Conservation (phyloP, 192 early-diverging fungal species). For the Funneliformis mosseae region DNA sequence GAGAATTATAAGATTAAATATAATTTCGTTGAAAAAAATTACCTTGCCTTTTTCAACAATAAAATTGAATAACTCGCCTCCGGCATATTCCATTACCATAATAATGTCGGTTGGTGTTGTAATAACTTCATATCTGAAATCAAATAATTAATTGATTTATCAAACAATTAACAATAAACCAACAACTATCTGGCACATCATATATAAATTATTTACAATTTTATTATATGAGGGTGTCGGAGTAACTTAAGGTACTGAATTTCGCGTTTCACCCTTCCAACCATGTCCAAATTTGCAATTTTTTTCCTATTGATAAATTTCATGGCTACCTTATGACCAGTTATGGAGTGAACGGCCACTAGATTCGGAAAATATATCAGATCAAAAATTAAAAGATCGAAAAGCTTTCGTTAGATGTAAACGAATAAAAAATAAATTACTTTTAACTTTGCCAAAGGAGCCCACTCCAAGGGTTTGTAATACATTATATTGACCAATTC, state of each 20-base stretch:
- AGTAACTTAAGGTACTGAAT: slow-evolving; percentile 95
- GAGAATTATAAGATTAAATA: background rate
- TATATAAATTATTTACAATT: slow-evolving; percentile 65
- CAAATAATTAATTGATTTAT: background rate
- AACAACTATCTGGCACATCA: background rate
- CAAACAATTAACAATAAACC: background rate
- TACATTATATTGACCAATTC: slow-evolving; percentile 91
- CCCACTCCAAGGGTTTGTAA: slow-evolving; percentile 96
- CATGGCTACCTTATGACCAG: slow-evolving; percentile 93
- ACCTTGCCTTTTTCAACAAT: slow-evolving; percentile 78
- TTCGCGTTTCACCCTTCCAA: slow-evolving; percentile 92
- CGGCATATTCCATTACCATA: slow-evolving; percentile 91
- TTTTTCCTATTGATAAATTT: slow-evolving; percentile 94
- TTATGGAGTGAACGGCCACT: slow-evolving; percentile 94
- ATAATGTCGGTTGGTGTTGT: slow-evolving; percentile 95
- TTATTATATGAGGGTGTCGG: slow-evolving; percentile 98
- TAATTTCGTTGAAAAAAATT: slow-evolving; percentile 25
- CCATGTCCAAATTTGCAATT: slow-evolving; percentile 95
- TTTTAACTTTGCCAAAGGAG: slow-evolving; percentile 98
- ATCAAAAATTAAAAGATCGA: background rate
- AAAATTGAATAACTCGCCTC: slow-evolving; percentile 84
- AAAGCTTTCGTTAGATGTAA: background rate
- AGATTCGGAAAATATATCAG: background rate
- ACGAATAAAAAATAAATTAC: slow-evolving; percentile 45
- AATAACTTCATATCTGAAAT: slow-evolving; percentile 91